A percentile compares a stretch with the other conserved stretches of the same genome.
These are phyloP conservation scores for Globisporangium middletonii DNA, from an alignment of 352 stramenopile genomes.

Conservation along the genomic window DNA sequence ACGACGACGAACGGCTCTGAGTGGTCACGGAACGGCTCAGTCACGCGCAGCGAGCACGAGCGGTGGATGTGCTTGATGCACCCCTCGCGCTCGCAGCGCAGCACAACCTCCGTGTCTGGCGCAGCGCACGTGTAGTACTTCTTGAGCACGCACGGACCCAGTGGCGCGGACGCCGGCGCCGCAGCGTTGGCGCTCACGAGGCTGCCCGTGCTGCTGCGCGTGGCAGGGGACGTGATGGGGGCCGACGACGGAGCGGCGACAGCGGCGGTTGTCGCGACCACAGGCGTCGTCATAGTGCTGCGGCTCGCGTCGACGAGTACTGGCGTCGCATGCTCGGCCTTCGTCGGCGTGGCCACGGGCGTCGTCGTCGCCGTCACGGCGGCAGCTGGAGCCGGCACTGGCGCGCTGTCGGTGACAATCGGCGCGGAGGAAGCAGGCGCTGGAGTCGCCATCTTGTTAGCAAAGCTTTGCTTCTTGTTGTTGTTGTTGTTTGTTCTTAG, in stretches of 20 bases:
- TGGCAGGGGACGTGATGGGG: not conserved
- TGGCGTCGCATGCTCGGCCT: not conserved
- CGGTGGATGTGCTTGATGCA: slow-evolving; percentile 14
- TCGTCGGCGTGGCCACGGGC: not conserved
- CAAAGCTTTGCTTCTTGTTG: too few relatives aligned
- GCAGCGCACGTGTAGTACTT: slow-evolving; percentile 15
- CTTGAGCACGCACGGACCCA: slow-evolving; percentile 8
- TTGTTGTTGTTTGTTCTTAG: too few relatives aligned
- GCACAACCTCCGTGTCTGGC: slow-evolving; percentile 3
- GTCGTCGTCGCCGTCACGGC: not conserved
- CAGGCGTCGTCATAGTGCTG: too few relatives aligned
- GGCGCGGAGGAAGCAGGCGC: too few relatives aligned
- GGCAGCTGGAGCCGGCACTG: not conserved
- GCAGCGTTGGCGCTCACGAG: not conserved
- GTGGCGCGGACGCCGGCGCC: too few relatives aligned
- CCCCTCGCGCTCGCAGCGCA: slow-evolving; percentile 10
- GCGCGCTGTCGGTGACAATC: not conserved
- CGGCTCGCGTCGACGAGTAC: not conserved
- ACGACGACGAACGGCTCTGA: slow-evolving; percentile 5
- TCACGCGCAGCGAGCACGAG: slow-evolving; percentile 13
- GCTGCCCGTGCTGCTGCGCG: not conserved
- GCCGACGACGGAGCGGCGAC: not conserved
- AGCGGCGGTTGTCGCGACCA: too few relatives aligned
- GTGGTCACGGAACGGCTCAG: slow-evolving; percentile 10
- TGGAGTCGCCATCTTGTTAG: too few relatives aligned